Evolutionary conservation across 257 asterid species (phyloP), one percentile per base, ranked within the genome.

Genomic region (Anisodus tanguticus): DNA sequence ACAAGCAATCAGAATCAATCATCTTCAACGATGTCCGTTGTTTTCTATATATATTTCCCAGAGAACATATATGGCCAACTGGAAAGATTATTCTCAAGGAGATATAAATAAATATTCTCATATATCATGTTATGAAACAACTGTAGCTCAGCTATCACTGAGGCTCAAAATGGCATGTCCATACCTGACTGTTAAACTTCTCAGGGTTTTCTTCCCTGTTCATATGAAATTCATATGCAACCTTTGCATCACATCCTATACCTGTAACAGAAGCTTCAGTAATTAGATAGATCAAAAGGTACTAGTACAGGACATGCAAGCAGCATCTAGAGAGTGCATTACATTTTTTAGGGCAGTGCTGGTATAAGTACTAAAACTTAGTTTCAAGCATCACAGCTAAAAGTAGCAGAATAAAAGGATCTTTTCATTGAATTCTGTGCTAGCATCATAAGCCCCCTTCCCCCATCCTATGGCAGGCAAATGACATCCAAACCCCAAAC

Each of bases 181-280:
- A n/a, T 83, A 91, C 98, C 96, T 92, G 98, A 85, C 96, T 94
- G 81, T 87, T 86, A 86, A 93, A 94, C 88, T 93, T 94, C 72
- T 84, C 88, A 5, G 98, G 98, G 86, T 94, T 93, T 89, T 91
- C 97, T 92, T 94, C 97, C 81, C 98, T 88, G 67, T 88, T 90
- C 54, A 83, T 90, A 87, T 94, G 98, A 88, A 94, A 94, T 87
- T 94, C 92, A 83, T 94, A 92, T 69, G 98, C 98, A 80, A 94
- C 97, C 90, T 93, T 94, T 31, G 98, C 98, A 87, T 94, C 98
- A 81, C 98, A 94, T 49, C 98, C 98, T 80, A 94, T 90, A 88
- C 98, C 98, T 94, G 86, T 4, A 85, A 85, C 78, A 72, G 79
- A 53, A 83, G 78, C 74, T 81, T 60, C 35, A 58, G 64, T 67